Conservation (phyloP, 164 flowering plant species). For the Chloranthus sessilifolius region DNA sequence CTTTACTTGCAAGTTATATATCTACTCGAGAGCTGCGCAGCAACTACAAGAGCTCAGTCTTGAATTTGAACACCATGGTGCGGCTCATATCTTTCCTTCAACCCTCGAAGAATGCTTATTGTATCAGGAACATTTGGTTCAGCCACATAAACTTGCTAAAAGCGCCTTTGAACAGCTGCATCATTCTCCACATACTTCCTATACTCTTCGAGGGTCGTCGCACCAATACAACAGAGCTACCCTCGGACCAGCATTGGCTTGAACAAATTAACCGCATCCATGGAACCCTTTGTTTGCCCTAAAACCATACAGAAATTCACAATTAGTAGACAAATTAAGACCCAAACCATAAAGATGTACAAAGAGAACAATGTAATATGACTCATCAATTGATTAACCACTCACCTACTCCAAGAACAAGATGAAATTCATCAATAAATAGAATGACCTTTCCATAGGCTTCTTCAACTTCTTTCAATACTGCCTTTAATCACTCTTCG, state of each 20-base stretch:
- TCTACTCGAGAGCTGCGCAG: constrained; percentile 63
- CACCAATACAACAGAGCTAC: constrained; percentile 77
- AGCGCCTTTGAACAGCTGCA: constrained; percentile 81
- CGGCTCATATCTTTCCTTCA: constrained; percentile 70
- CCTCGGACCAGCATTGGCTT: constrained; percentile 92
- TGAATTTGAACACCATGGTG: constrained; percentile 85
- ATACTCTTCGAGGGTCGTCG: constrained; percentile 79
- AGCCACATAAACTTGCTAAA: constrained; percentile 80
- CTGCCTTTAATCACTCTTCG: constrained; percentile 71
- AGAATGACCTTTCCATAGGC: constrained; percentile 76
- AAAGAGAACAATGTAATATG: too few relatives aligned
- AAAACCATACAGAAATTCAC: background rate
- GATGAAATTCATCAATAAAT: constrained; percentile 82
- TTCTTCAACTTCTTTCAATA: constrained; percentile 80
- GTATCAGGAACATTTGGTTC: constrained; percentile 76
- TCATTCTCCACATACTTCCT: constrained; percentile 89
- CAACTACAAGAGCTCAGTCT: constrained; percentile 71
- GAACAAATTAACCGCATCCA: constrained; percentile 87
- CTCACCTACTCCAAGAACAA: constrained; percentile 74
- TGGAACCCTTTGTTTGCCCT: constrained; percentile 59
- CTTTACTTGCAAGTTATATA: constrained; percentile 56
- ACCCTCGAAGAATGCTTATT: constrained; percentile 68
- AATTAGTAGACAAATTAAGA: background rate
- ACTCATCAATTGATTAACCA: too few relatives aligned
- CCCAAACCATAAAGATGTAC: too few relatives aligned